phyloP scores from a whole-genome alignment of 164 flowering plant genomes.

The Umbilicus rupestris region DNA sequence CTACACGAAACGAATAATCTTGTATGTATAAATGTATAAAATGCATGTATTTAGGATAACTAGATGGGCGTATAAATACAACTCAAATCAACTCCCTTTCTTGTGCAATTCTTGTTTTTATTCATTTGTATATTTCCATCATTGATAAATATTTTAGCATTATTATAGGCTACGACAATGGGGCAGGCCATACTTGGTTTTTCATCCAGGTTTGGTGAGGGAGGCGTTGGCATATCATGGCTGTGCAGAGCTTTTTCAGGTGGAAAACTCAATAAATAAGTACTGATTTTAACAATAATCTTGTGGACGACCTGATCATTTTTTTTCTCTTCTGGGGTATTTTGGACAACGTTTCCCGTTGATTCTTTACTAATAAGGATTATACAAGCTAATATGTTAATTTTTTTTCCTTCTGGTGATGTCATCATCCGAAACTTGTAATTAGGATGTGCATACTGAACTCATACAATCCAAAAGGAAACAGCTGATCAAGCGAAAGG shows the following conservation, averaged over 20 bases:
- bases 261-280: constrained; percentile 11
- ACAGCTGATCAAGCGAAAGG: constrained; percentile 71
- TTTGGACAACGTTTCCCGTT: background rate
- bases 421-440: constrained; percentile 7
- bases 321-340: background rate
- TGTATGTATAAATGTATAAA: no score
- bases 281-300: background rate
- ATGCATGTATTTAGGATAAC: no score
- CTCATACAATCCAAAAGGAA: constrained; percentile 84
- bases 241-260: constrained; percentile 99
- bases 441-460: constrained; percentile 90
- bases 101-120: background rate
- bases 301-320: background rate
- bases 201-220: constrained; percentile 80
- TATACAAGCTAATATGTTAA: background rate
- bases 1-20: no score
- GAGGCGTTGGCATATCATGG: constrained; percentile 91
- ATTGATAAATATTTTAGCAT: background rate
- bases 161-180: constrained; percentile 51
- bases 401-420: background rate
- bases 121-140: background rate
- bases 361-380: background rate
- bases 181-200: constrained; percentile 79
- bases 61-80: no score
- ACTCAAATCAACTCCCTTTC: no score